phyloP scores from a whole-genome alignment of 1,139 yeast species.

The Blastobotrys persicus region DNA sequence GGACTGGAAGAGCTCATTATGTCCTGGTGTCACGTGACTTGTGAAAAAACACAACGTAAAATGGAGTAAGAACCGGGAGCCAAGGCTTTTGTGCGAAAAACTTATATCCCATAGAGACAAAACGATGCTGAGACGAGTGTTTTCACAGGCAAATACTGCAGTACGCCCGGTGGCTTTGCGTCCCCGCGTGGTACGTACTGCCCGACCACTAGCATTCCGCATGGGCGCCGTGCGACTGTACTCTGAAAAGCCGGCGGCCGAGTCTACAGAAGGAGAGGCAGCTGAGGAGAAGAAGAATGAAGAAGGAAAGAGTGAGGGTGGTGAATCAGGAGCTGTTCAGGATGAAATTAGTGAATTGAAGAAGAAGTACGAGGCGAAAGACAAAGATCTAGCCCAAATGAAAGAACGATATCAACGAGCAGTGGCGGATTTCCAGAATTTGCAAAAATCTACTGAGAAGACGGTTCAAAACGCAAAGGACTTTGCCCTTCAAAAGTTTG shows the following conservation, averaged over 20 bases:
- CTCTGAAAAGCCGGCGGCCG: slow-evolving; percentile 19
- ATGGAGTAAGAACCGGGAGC: not conserved
- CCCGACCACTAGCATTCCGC: slow-evolving; percentile 3
- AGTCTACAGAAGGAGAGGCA: slow-evolving; percentile 5
- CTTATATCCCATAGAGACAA: too few species aligned
- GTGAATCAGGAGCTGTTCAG: slow-evolving; percentile 23
- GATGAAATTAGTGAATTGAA: slow-evolving; percentile 29
- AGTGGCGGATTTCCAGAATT: slow-evolving; percentile 88
- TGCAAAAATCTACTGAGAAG: slow-evolving; percentile 86
- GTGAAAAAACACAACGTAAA: not conserved
- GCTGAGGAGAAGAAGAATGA: slow-evolving; percentile 9
- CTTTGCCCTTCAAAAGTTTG: slow-evolving; percentile 89
- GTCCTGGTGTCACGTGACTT: not conserved
- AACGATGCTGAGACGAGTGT: slow-evolving; percentile 13
- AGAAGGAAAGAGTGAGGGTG: slow-evolving; percentile 6
- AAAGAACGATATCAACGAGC: slow-evolving; percentile 82
- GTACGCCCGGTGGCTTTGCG: slow-evolving; percentile 10
- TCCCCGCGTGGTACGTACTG: not conserved
- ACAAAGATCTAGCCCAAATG: slow-evolving; percentile 76
- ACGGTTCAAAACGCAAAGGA: slow-evolving; percentile 86
- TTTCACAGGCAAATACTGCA: not conserved
- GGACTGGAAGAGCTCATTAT: not conserved
- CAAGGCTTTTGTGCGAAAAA: not conserved
- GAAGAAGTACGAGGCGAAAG: slow-evolving; percentile 60
- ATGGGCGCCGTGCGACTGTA: slow-evolving; percentile 18